Evolutionary conservation across 176 grass and related monocot genomes (phyloP).

Genomic region (Avena insularis): DNA sequence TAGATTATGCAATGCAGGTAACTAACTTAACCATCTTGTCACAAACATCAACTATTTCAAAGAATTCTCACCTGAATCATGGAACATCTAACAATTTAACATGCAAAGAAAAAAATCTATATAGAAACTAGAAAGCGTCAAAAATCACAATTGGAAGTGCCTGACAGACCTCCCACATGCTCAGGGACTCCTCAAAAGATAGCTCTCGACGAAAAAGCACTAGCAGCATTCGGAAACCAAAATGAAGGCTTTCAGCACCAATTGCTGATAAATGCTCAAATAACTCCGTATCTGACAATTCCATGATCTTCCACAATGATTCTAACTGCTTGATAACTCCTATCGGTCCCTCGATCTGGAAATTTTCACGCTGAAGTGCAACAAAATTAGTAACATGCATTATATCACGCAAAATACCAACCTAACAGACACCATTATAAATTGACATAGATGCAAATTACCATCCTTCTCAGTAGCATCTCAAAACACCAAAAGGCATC

Average conservation of each 20-base stretch:
- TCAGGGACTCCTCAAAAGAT: constrained; percentile 86
- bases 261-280: constrained; percentile 90
- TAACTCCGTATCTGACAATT: constrained; percentile 81
- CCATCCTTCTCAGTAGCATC: constrained; percentile 97
- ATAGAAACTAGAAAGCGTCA: not conserved
- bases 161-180: constrained; percentile 94
- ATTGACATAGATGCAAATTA: constrained; percentile 53
- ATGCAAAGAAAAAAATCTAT: constrained; percentile 2
- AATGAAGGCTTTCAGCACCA: constrained; percentile 99
- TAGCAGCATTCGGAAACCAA: constrained; percentile 97
- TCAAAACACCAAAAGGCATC: constrained; percentile 99
- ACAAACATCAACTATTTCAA: constrained; percentile 27
- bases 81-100: not conserved
- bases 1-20: constrained; percentile 16
- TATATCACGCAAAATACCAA: constrained; percentile 7
- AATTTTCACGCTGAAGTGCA: constrained; percentile 87
- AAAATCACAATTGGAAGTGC: constrained; percentile 31
- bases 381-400: constrained; percentile 45
- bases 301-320: constrained; percentile 91
- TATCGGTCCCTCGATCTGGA: constrained; percentile 97
- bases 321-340: constrained; percentile 97
- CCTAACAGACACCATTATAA: constrained; percentile 31
- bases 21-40: constrained; percentile 10
- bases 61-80: not conserved
- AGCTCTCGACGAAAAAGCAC: constrained; percentile 98